Evolutionary conservation across 805 yeast species (phyloP).

Genomic region (Scheffersomyces ergatensis): DNA sequence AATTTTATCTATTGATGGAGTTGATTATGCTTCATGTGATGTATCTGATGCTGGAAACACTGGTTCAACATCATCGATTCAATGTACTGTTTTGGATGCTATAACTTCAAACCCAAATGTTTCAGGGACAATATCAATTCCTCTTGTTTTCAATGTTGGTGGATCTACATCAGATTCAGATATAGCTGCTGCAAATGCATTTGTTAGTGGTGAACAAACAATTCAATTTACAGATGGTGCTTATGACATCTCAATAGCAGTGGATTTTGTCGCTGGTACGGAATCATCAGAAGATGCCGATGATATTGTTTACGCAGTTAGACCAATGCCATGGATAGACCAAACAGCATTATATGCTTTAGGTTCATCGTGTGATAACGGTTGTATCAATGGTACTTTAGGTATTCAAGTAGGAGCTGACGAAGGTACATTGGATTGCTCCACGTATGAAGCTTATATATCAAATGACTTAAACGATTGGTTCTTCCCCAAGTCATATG

Average conservation of each 20-base stretch:
- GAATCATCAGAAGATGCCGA: neutral
- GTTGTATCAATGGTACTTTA: constrained; percentile 16
- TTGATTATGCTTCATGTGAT: constrained; percentile 15
- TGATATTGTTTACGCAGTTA: neutral
- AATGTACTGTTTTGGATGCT: constrained; percentile 10
- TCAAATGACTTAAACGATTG: constrained; percentile 19
- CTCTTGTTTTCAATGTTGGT: constrained; percentile 15
- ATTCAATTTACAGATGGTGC: constrained; percentile 9
- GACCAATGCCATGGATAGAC: constrained; percentile 9
- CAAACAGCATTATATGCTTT: constrained; percentile 9
- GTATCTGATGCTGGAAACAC: constrained; percentile 5
- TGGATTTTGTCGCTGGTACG: neutral
- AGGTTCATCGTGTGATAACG: constrained; percentile 13
- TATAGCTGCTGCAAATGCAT: constrained; percentile 9
- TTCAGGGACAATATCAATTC: constrained; percentile 12
- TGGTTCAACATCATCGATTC: constrained; percentile 5
- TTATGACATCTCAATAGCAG: constrained; percentile 1
- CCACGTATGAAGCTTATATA: constrained; percentile 13
- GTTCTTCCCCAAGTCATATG: constrained; percentile 11
- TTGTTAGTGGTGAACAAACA: constrained; percentile 12
- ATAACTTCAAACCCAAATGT: constrained; percentile 5
- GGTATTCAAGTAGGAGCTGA: constrained; percentile 12
- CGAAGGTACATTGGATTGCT: constrained; percentile 15
- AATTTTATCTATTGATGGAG: constrained; percentile 1
- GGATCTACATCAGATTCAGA: constrained; percentile 9